Evolutionary conservation across 805 yeast genomes (phyloP).

Genomic region (Hanseniaspora vineae): DNA sequence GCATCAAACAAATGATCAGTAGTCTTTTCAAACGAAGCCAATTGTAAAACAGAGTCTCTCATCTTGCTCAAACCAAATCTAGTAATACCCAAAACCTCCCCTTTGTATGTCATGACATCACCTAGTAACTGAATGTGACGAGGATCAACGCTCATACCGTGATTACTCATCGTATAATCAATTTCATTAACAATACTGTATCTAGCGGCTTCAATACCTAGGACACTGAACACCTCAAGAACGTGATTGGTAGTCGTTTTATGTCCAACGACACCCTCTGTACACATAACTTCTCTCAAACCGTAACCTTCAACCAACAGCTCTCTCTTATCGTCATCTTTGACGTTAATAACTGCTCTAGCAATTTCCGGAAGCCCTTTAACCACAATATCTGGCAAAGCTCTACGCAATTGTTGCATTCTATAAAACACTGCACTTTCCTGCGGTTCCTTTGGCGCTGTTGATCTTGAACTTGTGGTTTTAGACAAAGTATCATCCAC

Average conservation of each 20-base stretch:
- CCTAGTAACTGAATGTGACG: conserved; percentile 96
- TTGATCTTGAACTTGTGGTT: conserved; percentile 30
- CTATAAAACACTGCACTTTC: conserved; percentile 60
- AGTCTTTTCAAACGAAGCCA: conserved; percentile 96
- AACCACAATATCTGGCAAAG: conserved; percentile 75
- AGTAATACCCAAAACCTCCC: conserved; percentile 95
- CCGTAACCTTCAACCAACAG: conserved; percentile 97
- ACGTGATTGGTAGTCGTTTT: conserved; percentile 87
- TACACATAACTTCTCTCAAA: conserved; percentile 86
- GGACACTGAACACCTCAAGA: conserved; percentile 72
- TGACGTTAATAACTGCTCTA: conserved; percentile 91
- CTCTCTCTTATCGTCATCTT: conserved; percentile 77
- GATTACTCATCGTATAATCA: conserved; percentile 95
- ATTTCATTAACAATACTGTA: conserved; percentile 86
- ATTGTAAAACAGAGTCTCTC: conserved; percentile 94
- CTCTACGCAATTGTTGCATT: conserved; percentile 80
- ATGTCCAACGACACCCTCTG: conserved; percentile 89
- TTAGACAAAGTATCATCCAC: conserved; percentile 35
- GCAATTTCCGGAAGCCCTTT: conserved; percentile 87
- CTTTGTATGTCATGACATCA: conserved; percentile 98
- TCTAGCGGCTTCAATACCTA: conserved; percentile 98
- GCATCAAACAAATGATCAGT: conserved; percentile 98
- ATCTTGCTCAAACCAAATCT: conserved; percentile 95
- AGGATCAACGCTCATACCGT: conserved; percentile 99
- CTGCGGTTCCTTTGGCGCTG: conserved; percentile 24